A percentile compares a stretch with the other conserved stretches of the same genome.
phyloP scores from a whole-genome alignment of 1,139 yeast species.

The Diutina sp. region DNA sequence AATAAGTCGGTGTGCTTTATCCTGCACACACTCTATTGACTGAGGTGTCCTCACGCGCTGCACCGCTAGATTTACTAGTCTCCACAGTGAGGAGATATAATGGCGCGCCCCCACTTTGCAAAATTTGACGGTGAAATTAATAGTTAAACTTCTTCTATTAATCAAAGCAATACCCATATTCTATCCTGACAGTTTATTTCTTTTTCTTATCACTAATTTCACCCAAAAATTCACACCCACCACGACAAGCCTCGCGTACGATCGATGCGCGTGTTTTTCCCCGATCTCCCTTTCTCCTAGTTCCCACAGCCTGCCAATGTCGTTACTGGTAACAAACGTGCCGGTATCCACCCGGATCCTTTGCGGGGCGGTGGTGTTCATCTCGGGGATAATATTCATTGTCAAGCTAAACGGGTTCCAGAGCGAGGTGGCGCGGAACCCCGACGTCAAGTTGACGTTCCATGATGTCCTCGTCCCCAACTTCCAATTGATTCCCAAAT shows the following conservation, averaged over 20 bases:
- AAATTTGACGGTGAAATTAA: too few relatives aligned
- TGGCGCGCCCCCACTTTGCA: too few relatives aligned
- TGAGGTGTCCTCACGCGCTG: neutral
- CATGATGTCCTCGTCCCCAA: conserved; percentile 39
- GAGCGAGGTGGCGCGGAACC: neutral
- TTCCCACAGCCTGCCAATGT: neutral
- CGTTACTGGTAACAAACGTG: neutral
- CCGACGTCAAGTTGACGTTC: neutral
- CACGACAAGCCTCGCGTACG: too few relatives aligned
- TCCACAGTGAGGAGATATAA: too few relatives aligned
- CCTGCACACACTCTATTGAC: neutral
- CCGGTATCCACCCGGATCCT: neutral
- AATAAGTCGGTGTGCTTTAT: too few relatives aligned
- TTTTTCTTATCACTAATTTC: too few relatives aligned
- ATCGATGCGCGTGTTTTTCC: neutral
- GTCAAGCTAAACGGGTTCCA: neutral
- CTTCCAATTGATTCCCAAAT: conserved; percentile 58
- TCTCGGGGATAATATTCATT: neutral
- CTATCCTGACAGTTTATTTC: too few relatives aligned
- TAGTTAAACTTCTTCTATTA: too few relatives aligned
- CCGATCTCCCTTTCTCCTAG: neutral
- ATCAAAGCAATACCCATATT: too few relatives aligned
- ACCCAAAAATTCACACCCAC: too few relatives aligned
- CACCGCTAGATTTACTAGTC: neutral
- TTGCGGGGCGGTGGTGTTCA: neutral